These are phyloP conservation scores for Logfia minima DNA, from an alignment of 129 eudicot species.

Conservation along the genomic window DNA sequence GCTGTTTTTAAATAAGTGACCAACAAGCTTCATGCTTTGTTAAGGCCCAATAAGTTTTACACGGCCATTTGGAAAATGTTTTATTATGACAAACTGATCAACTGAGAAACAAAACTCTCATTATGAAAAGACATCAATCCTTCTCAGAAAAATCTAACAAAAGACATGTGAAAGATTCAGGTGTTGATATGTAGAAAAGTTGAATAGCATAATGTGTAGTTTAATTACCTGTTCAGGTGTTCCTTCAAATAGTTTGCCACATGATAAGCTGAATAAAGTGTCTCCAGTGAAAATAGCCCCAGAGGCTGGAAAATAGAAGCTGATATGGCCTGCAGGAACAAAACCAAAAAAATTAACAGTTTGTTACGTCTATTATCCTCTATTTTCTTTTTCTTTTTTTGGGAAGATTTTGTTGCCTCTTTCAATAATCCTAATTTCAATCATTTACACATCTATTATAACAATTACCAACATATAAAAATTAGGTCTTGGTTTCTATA, in stretches of 20 bases:
- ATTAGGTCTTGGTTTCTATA: background rate
- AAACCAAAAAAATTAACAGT: conserved; percentile 18
- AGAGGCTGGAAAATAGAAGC: conserved; percentile 84
- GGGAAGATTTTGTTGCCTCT: background rate
- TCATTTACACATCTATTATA: background rate
- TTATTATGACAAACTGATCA: background rate
- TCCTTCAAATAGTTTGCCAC: conserved; percentile 96
- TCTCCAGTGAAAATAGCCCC: conserved; percentile 83
- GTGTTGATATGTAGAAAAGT: background rate
- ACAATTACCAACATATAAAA: background rate
- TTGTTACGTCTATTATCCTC: conserved; percentile 10
- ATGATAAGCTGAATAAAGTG: conserved; percentile 88
- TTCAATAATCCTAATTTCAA: conserved; percentile 7
- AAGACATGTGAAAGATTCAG: background rate
- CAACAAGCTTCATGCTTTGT: background rate
- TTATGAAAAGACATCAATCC: background rate
- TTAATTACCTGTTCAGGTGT: conserved; percentile 72
- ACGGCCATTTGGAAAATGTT: background rate
- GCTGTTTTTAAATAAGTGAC: background rate
- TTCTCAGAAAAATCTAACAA: background rate
- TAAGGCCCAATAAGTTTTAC: background rate
- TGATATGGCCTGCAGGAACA: conserved; percentile 70
- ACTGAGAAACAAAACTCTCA: background rate
- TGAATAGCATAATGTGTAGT: background rate
- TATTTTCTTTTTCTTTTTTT: background rate